Evolutionary conservation across 257 asterid species (phyloP).

Genomic region (Scutellaria baicalensis): DNA sequence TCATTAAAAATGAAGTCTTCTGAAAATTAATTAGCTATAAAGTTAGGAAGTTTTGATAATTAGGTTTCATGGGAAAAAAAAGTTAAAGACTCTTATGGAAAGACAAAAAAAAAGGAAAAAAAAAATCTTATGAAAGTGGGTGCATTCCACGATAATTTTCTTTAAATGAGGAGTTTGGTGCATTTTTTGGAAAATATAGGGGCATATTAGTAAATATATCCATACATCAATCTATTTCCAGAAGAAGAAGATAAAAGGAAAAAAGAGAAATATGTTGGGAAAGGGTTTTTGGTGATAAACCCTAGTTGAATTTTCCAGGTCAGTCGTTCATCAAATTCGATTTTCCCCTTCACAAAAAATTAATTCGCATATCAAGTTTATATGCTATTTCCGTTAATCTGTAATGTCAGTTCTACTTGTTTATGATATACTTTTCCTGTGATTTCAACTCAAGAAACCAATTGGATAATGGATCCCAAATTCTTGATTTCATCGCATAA

Average conservation of each 20-base stretch:
- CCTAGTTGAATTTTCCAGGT: slow-evolving; percentile 38
- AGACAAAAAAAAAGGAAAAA: no score
- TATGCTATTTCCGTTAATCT: background rate
- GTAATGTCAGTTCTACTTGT: slow-evolving; percentile 12
- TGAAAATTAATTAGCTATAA: no score
- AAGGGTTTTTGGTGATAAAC: slow-evolving; percentile 51
- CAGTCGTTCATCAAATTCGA: slow-evolving; percentile 17
- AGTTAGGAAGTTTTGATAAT: no score
- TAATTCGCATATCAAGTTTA: background rate
- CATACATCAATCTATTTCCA: background rate
- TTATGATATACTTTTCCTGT: slow-evolving; percentile 7
- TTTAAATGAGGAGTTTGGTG: background rate
- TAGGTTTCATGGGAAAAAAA: no score
- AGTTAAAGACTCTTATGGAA: no score
- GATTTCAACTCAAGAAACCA: slow-evolving; percentile 10
- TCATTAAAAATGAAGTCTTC: no score
- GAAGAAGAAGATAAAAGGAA: slow-evolving; percentile 17
- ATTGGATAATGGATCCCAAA: slow-evolving; percentile 53
- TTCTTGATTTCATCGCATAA: slow-evolving; percentile 44
- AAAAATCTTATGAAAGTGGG: no score
- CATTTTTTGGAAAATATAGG: background rate
- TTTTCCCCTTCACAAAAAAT: background rate
- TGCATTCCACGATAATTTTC: background rate
- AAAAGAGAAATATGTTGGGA: background rate
- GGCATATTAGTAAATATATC: slow-evolving; percentile 11